These are phyloP conservation scores for Paecilomyces niveus DNA, from an alignment of 2,329 filamentous ascomycete species.

Conservation along the genomic window DNA sequence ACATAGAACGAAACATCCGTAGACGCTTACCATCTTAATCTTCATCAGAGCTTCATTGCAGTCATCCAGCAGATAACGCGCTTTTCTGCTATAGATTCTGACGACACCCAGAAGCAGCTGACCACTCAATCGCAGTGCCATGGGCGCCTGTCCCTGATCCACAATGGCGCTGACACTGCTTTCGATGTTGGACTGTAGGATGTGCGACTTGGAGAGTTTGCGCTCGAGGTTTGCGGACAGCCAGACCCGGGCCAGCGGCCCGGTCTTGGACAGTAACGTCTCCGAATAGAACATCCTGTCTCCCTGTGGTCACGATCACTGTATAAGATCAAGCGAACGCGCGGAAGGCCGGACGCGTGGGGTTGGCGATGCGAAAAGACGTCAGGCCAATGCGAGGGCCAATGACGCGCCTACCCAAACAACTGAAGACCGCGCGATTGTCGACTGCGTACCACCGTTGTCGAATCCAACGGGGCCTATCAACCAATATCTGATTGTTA, in stretches of 20 bases:
- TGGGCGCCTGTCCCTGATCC: conserved; percentile 82
- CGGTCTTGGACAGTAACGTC: conserved; percentile 90
- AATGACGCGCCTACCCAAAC: background rate
- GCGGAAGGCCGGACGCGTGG: conserved; percentile 20
- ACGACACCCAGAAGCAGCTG: conserved; percentile 93
- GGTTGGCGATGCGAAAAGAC: conserved; percentile 11
- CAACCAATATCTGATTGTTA: background rate
- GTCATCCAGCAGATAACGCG: conserved; percentile 90
- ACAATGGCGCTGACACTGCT: conserved; percentile 95
- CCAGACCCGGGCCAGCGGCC: conserved; percentile 95
- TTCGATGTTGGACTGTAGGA: conserved; percentile 88
- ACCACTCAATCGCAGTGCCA: conserved; percentile 87
- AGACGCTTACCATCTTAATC: conserved; percentile 79
- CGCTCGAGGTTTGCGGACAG: conserved; percentile 95
- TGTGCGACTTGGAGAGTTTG: conserved; percentile 95
- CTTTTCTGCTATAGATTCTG: conserved; percentile 95
- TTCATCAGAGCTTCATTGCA: conserved; percentile 97
- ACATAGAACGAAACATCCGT: background rate
- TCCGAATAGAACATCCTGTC: conserved; percentile 90
- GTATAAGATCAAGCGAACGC: conserved; percentile 25
- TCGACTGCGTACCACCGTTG: background rate
- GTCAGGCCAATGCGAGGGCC: background rate
- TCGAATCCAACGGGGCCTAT: conserved; percentile 1
- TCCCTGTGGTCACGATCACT: conserved; percentile 4
- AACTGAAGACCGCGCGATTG: background rate